Evolutionary conservation across 2,329 filamentous ascomycete species (phyloP).

Genomic region (Fusarium denticulatum): DNA sequence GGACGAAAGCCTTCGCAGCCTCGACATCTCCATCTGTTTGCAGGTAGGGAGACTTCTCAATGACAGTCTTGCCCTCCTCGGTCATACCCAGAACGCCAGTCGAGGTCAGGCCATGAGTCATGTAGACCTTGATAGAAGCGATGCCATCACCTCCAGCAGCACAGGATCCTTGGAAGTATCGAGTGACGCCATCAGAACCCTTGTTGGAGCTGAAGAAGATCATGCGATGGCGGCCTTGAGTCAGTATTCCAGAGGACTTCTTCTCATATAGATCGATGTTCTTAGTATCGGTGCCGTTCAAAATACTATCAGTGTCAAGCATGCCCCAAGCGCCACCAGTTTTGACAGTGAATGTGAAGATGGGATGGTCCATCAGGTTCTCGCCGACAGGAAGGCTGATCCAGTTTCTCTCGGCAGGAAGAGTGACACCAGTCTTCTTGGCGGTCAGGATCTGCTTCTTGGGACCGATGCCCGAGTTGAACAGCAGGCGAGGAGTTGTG

Average conservation of each 20-base stretch:
- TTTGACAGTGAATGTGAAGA: slow-evolving; percentile 46
- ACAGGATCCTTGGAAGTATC: slow-evolving; percentile 73
- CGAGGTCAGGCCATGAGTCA: slow-evolving; percentile 70
- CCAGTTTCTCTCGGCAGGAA: slow-evolving; percentile 62
- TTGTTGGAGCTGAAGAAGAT: slow-evolving; percentile 64
- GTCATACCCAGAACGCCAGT: slow-evolving; percentile 70
- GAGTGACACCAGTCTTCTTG: slow-evolving; percentile 59
- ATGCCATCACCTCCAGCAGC: slow-evolving; percentile 67
- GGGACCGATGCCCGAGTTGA: slow-evolving; percentile 69
- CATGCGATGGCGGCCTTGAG: slow-evolving; percentile 72
- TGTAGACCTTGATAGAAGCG: slow-evolving; percentile 66
- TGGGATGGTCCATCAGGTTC: slow-evolving; percentile 64
- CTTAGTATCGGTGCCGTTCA: slow-evolving; percentile 55
- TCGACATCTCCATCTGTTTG: slow-evolving; percentile 67
- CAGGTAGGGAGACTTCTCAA: slow-evolving; percentile 69
- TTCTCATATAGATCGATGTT: slow-evolving; percentile 73
- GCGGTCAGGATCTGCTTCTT: slow-evolving; percentile 65
- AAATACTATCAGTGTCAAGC: slow-evolving; percentile 56
- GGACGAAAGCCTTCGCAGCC: slow-evolving; percentile 72
- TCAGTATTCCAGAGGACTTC: slow-evolving; percentile 66
- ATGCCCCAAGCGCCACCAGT: slow-evolving; percentile 20
- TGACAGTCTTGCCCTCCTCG: slow-evolving; percentile 63
- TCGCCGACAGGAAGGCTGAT: slow-evolving; percentile 66
- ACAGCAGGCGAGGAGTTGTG: slow-evolving; percentile 72
- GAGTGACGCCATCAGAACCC: slow-evolving; percentile 66